Evolutionary conservation across 1,284 basidiomycete species (phyloP).

Genomic region (Schizopora paradoxa): DNA sequence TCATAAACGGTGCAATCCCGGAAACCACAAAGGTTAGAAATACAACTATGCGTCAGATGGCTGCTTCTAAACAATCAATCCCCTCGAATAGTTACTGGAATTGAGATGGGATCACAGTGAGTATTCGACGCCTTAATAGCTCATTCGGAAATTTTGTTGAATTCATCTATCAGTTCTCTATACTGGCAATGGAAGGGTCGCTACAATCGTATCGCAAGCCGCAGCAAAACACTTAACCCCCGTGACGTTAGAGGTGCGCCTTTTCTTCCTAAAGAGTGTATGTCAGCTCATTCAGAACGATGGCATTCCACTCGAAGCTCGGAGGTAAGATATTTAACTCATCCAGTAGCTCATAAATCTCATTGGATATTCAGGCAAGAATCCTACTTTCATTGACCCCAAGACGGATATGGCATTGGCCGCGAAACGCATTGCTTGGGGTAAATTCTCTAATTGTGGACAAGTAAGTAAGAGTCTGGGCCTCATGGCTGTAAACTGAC

Average conservation of each 20-base stretch:
- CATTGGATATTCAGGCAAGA: constrained; percentile 62
- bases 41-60: too few relatives aligned
- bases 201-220: constrained; percentile 72
- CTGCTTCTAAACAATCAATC: not conserved
- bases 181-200: constrained; percentile 69
- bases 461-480: constrained; percentile 45
- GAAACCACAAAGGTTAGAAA: constrained; percentile 62
- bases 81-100: constrained; percentile 53
- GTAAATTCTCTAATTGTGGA: constrained; percentile 72
- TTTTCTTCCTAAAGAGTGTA: not conserved
- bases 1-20: constrained; percentile 74
- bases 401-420: constrained; percentile 54
- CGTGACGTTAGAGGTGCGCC: constrained; percentile 65
- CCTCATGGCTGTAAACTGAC: not conserved
- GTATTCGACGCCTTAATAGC: constrained; percentile 24
- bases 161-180: constrained; percentile 45
- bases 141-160: constrained; percentile 9
- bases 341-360: constrained; percentile 12
- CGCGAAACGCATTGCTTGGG: constrained; percentile 71
- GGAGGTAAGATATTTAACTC: constrained; percentile 22
- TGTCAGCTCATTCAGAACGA: not conserved
- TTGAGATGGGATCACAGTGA: constrained; percentile 84
- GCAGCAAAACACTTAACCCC: constrained; percentile 87
- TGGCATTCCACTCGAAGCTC: constrained; percentile 25
- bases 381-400: constrained; percentile 76